Evolutionary conservation across 2,329 filamentous ascomycete genomes (phyloP), one percentile per base, ranked within the genome.

Genomic region (Trichophyton mentagrophytes): DNA sequence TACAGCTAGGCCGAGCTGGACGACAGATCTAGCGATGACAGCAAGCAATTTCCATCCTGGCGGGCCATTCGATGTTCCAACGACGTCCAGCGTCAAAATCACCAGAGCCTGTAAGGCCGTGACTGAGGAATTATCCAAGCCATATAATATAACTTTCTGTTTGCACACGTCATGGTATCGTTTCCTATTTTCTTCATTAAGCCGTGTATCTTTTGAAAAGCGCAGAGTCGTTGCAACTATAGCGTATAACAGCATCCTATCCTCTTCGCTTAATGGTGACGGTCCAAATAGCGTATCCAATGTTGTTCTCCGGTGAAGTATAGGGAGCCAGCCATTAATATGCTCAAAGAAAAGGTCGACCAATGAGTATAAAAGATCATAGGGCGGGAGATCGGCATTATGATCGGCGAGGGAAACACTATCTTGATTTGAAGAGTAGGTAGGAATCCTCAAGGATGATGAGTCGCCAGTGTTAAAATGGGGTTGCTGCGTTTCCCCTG

Each of bases 41-140:
- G 91, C 90, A 72, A 96, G 84, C 61, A 96, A 81, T 69, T 95
- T 95, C 90, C 90, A 95, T 2, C 89, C 90, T 0, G 90, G 90
- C 1, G 90, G 90, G 0, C 91, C 91, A 70, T 96, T 95, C 42
- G 90, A 90, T 67, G 83, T 88, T 7, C 91, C 91, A 36, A 90
- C 86, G 25, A 95, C 80, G 69, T 96, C 90, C 9, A 96, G 76
- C 0, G 90, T 89, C 3, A 96, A 77, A 57, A 96, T 93, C 1
- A 95, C 89, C 5, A 96, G 77, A 3, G 91, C 90, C 70, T 96
- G 90, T 3, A 96, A 78, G 1, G 89, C 85, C 71, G 90, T 92
- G 62, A 96, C 89, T 0, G 90, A 93, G 11, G 89, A 91, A 67
- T 93, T 90, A 68, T 95, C 90, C 67, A 96, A 82, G 3, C 90